Evolutionary conservation across 1,284 basidiomycete species (phyloP), one percentile per base, ranked within the genome.

Genomic region (Cryptococcus hybrid): DNA sequence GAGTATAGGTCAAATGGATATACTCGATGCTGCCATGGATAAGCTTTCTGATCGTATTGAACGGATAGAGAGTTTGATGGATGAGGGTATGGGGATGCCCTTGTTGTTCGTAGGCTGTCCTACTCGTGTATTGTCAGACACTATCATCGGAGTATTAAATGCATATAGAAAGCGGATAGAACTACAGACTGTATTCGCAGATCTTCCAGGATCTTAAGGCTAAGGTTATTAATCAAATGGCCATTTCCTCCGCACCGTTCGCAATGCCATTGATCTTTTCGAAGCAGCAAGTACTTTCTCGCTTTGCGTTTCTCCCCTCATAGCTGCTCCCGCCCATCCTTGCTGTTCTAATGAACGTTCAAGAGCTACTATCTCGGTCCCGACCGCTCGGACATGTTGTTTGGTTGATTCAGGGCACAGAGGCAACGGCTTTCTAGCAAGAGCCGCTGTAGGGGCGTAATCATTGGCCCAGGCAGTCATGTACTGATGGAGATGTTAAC

Each of bases 1-100:
- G 85, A 1, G 18, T 7, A 18, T 58, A 69, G 71, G 71, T 36
- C 71, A 74, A 58, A 54, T 58, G 6, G 67, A 64, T n/a, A 71
- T 74, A 6, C 57, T 74, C 15, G 55, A 59, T 42, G 38, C 60
- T 2, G 65, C 69, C 3, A 61, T 71, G 58, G 65, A 61, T 43
- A 62, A 58, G 48, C 49, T 74, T 9, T 55, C 54, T 3, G 71
- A 74, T 44, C 57, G 70, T 5, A 63, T 67, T 49, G 68, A 71
- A 39, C 57, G 67, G 11, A 58, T 74, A 49, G 71, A 74, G 56
- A 48, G 57, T 5, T 51, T 74, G 15, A 18, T 70, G 42, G 70
- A 67, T 43, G 66, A 71, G 48, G 67, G 71, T 11, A 63, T 67
- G 55, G 65, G 68, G 64, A 50, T 74, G 71, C 52, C 63, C 67